Conservation (phyloP, 306 rosid genomes). For the Sechiopsis laciniata region DNA sequence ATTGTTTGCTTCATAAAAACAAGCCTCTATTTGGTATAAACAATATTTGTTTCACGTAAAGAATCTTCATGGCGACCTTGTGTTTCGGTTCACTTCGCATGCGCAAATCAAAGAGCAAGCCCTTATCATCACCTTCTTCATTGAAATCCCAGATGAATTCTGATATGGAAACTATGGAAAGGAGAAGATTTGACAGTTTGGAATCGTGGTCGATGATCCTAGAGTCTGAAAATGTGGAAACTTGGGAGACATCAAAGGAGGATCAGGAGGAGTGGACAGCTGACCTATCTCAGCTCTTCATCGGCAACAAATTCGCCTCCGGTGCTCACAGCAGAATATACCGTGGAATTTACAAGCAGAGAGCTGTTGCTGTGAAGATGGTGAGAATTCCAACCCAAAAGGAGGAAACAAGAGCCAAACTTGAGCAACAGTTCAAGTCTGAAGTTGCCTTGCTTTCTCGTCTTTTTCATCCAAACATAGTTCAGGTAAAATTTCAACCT, state of each 20-base stretch:
- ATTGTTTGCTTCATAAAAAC: conserved; percentile 27
- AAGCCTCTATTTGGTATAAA: background rate
- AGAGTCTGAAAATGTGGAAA: conserved; percentile 90
- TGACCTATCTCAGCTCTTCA: conserved; percentile 87
- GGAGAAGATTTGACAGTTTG: conserved; percentile 84
- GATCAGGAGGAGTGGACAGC: conserved; percentile 96
- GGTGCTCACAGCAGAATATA: conserved; percentile 93
- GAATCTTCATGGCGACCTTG: conserved; percentile 57
- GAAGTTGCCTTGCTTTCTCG: conserved; percentile 91
- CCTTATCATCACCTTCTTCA: conserved; percentile 43
- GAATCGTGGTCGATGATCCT: conserved; percentile 98
- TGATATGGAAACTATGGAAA: conserved; percentile 66
- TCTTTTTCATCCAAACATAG: conserved; percentile 89
- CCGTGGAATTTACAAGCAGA: conserved; percentile 93
- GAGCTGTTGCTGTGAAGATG: conserved; percentile 98
- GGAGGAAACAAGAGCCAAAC: conserved; percentile 59
- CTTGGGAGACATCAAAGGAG: conserved; percentile 84
- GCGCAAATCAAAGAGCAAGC: conserved; percentile 60
- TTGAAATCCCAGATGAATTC: conserved; percentile 45
- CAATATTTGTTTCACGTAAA: conserved; percentile 6
- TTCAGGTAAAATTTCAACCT: conserved; percentile 49
- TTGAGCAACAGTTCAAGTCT: conserved; percentile 85
- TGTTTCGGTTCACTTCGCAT: conserved; percentile 57
- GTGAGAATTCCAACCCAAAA: conserved; percentile 79
- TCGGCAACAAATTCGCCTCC: conserved; percentile 90